Conservation (phyloP, 768 basidiomycete genomes). For the Crassisporium funariophilum region DNA sequence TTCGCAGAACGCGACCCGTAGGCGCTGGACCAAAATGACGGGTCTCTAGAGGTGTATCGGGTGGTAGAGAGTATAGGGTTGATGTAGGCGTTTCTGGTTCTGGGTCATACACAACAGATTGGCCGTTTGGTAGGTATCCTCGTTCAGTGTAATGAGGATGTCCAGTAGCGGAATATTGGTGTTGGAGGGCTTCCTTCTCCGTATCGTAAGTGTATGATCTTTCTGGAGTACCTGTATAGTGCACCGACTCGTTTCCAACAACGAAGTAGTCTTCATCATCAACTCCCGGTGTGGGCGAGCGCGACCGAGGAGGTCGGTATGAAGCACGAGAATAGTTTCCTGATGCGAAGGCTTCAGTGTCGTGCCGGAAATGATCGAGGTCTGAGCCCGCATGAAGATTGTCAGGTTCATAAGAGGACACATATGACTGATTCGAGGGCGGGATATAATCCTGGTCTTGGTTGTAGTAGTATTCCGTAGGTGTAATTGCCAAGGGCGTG, state of each 20-base stretch:
- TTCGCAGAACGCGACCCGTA: constrained; percentile 70
- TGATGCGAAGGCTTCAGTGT: constrained; percentile 71
- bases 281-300: constrained; percentile 74
- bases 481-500: constrained; percentile 18
- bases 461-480: constrained; percentile 34
- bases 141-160: constrained; percentile 26
- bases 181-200: constrained; percentile 38
- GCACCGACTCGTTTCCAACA: constrained; percentile 54
- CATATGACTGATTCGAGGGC: constrained; percentile 34
- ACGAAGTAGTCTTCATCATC: constrained; percentile 75
- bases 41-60: constrained; percentile 61
- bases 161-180: constrained; percentile 22
- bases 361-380: constrained; percentile 63
- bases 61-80: constrained; percentile 37
- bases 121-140: constrained; percentile 29
- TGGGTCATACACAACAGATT: constrained; percentile 41
- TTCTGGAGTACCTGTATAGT: constrained; percentile 49
- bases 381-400: constrained; percentile 37
- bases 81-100: constrained; percentile 46
- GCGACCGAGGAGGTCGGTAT: constrained; percentile 59
- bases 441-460: constrained; percentile 39
- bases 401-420: constrained; percentile 32
- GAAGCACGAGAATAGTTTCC: constrained; percentile 54
- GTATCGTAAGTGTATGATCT: constrained; percentile 32
- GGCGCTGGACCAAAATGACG: constrained; percentile 91